Evolutionary conservation across 441 rosid species (phyloP), one percentile per base, ranked within the genome.

Genomic region (Theobroma grandiflorum): DNA sequence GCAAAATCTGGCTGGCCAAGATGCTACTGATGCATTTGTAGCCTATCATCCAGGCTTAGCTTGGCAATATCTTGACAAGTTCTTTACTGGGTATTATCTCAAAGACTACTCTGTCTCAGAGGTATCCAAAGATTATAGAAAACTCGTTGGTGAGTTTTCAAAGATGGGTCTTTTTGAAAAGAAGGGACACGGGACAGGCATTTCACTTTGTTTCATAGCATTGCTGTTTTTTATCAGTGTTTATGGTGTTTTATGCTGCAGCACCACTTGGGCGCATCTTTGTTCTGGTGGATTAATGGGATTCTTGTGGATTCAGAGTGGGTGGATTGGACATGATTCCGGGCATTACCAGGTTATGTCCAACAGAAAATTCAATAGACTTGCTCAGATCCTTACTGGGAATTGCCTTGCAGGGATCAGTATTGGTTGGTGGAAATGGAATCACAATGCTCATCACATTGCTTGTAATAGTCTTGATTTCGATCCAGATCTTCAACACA

Each of bases 401-500:
- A 90, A 90, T 80, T 92, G 93, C 77, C 85, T 92, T 68, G 85
- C 96, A 2, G 96, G 96, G 61, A 82, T 92, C n/a, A 88, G 94
- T 72, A 90, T 90, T 68, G 93, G 59, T 40, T 90, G 96, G 96
- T 92, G 96, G 96, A 92, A 89, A 78, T 73, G 92, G 87, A 90
- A 84, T 81, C 96, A 92, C 72, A 92, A 87, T 53, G 89, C 93
- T 52, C 96, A 92, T 76, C 94, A 90, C 83, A 87, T 92, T 78
- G 89, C 93, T 49, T 88, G 91, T 62, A 92, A 92, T 71, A 92
- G 93, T 63, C 92, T 92, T 12, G 94, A 92, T 43, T 87, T 82
- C 74, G 96, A 89, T 67, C 96, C 96, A 15, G 96, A 92, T 82
- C 91, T 90, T 79, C 94, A 92, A 75, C 96, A 92, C 88, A 86